These are phyloP conservation scores for Ceratobasidium sp. DNA, from an alignment of 1,284 basidiomycete species.

Conservation along the genomic window DNA sequence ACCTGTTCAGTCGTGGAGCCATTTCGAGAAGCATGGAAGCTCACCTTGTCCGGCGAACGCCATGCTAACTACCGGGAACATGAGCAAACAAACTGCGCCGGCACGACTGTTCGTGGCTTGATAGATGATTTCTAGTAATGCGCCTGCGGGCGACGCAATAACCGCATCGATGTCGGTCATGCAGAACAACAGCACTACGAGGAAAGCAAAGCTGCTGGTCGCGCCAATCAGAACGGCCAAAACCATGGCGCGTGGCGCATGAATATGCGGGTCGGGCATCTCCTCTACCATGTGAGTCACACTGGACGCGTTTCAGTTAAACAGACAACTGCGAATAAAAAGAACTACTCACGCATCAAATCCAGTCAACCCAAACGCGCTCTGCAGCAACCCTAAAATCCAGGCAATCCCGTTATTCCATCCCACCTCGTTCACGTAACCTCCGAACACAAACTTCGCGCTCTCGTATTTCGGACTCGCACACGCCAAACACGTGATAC, in stretches of 20 bases:
- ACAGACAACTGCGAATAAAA: neutral
- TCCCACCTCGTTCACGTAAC: conserved; percentile 39
- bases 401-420: conserved; percentile 43
- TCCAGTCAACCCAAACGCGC: conserved; percentile 43
- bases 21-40: neutral
- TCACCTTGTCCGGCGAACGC: conserved; percentile 50
- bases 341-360: conserved; percentile 41
- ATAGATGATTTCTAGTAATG: conserved; percentile 76
- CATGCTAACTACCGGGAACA: conserved; percentile 61
- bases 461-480: conserved; percentile 37
- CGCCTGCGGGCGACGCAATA: conserved; percentile 69
- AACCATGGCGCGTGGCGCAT: conserved; percentile 72
- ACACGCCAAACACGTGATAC: conserved; percentile 42
- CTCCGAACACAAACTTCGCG: conserved; percentile 43
- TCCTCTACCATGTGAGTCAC: conserved; percentile 69
- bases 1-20: neutral
- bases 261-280: conserved; percentile 68
- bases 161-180: conserved; percentile 70
- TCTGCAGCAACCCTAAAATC: conserved; percentile 43
- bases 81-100: conserved; percentile 70
- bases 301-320: neutral
- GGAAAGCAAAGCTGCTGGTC: conserved; percentile 69
- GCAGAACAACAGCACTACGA: conserved; percentile 78
- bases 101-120: conserved; percentile 70
- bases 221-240: conserved; percentile 75